phyloP scores from a whole-genome alignment of 2,329 filamentous ascomycete species.

The Colletotrichum chlorophyti region DNA sequence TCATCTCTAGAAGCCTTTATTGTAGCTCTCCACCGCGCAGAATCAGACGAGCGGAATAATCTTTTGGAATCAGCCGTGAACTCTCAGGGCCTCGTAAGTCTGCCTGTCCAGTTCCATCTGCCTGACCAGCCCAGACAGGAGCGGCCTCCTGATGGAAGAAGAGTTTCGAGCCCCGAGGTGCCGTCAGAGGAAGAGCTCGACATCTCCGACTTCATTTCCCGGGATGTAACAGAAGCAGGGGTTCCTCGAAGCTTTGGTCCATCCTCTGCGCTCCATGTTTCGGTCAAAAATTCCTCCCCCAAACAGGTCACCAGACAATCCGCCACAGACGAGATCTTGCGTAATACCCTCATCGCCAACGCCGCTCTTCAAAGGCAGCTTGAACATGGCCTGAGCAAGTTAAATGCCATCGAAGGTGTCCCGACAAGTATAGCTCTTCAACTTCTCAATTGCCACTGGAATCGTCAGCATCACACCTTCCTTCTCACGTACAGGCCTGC shows the following conservation, averaged over 20 bases:
- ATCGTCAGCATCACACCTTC: slow-evolving; percentile 44
- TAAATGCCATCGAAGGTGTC: slow-evolving; percentile 35
- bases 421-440: slow-evolving; percentile 41
- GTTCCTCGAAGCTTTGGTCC: neutral
- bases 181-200: neutral
- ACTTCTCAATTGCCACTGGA: slow-evolving; percentile 47
- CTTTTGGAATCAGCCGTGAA: too few species aligned
- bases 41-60: too few species aligned
- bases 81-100: too few species aligned
- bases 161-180: too few species aligned
- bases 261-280: neutral
- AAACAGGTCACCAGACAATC: too few species aligned
- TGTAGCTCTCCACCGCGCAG: too few species aligned
- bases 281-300: too few species aligned
- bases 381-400: slow-evolving; percentile 14
- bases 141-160: neutral
- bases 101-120: too few species aligned
- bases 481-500: slow-evolving; percentile 46
- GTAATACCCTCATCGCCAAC: slow-evolving; percentile 25
- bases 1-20: too few species aligned
- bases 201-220: neutral
- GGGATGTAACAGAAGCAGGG: neutral
- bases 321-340: neutral
- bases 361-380: slow-evolving; percentile 22
- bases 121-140: neutral